These are phyloP conservation scores for Salvia sclarea DNA, from an alignment of 305 asterid genomes.

Conservation along the genomic window DNA sequence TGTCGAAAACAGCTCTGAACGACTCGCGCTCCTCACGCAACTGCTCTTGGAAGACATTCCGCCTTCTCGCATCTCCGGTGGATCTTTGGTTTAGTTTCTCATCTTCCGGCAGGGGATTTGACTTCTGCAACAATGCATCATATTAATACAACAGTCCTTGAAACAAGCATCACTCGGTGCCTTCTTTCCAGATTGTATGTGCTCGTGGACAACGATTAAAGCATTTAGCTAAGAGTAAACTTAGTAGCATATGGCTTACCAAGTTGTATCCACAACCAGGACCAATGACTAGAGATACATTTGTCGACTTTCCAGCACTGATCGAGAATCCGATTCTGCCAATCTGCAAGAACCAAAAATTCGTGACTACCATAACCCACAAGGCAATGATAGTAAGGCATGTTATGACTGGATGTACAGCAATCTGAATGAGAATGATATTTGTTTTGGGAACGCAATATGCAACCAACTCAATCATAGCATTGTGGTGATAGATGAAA, in stretches of 20 bases:
- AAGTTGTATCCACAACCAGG: constrained; percentile 90
- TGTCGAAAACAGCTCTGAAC: constrained; percentile 78
- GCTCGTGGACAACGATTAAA: background rate
- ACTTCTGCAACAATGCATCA: constrained; percentile 52
- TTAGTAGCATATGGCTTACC: constrained; percentile 48
- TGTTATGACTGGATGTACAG: background rate
- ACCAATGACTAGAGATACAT: constrained; percentile 74
- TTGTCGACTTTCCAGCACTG: constrained; percentile 54
- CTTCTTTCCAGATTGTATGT: background rate
- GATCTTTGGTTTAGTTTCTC: constrained; percentile 45
- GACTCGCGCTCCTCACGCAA: constrained; percentile 85
- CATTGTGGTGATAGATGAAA: constrained; percentile 4
- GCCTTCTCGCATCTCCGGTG: constrained; percentile 46
- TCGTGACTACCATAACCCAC: constrained; percentile 7
- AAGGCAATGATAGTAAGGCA: background rate
- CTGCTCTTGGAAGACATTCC: constrained; percentile 61
- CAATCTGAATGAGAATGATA: background rate
- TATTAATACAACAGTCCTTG: background rate
- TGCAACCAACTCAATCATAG: constrained; percentile 6
- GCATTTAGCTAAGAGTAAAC: background rate
- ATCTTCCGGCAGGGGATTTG: constrained; percentile 71
- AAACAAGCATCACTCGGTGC: background rate
- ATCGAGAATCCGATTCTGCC: constrained; percentile 79
- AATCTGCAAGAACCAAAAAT: constrained; percentile 49
- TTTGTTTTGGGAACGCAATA: background rate